A percentile compares a stretch with the other conserved stretches of the same genome.
phyloP scores from a whole-genome alignment of 345 rosid genomes.

The Salix caprea region DNA sequence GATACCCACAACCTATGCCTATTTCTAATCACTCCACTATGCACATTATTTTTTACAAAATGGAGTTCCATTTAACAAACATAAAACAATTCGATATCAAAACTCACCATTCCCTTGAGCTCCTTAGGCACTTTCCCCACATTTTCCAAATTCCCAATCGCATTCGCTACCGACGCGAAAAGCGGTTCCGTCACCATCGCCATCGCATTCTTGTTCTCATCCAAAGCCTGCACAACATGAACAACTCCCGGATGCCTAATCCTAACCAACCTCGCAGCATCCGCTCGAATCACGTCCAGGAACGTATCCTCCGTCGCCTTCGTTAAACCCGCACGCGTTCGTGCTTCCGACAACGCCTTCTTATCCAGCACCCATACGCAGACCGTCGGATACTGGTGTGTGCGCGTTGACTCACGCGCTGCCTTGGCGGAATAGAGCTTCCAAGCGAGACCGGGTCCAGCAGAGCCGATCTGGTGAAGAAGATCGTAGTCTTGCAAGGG shows the following conservation, averaged over 20 bases:
- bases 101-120: conserved; percentile 74
- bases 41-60: no score
- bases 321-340: conserved; percentile 70
- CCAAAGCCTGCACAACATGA: conserved; percentile 92
- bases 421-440: conserved; percentile 71
- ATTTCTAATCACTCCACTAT: no score
- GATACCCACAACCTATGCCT: no score
- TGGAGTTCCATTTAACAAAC: no score
- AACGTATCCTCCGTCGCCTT: conserved; percentile 84
- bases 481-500: conserved; percentile 91
- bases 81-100: not conserved
- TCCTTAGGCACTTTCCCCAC: conserved; percentile 73
- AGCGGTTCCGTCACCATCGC: conserved; percentile 98
- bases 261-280: conserved; percentile 73
- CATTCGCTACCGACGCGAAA: conserved; percentile 82
- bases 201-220: conserved; percentile 89
- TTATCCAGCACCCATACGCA: conserved; percentile 97
- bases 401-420: conserved; percentile 63
- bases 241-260: conserved; percentile 96
- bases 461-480: conserved; percentile 94
- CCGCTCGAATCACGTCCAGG: conserved; percentile 76
- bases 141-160: conserved; percentile 78
- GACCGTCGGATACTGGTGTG: conserved; percentile 84
- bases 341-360: conserved; percentile 69
- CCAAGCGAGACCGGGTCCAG: conserved; percentile 95